Conservation (phyloP, 2,329 filamentous ascomycete species). For the Alternaria hordeiaustralica region DNA sequence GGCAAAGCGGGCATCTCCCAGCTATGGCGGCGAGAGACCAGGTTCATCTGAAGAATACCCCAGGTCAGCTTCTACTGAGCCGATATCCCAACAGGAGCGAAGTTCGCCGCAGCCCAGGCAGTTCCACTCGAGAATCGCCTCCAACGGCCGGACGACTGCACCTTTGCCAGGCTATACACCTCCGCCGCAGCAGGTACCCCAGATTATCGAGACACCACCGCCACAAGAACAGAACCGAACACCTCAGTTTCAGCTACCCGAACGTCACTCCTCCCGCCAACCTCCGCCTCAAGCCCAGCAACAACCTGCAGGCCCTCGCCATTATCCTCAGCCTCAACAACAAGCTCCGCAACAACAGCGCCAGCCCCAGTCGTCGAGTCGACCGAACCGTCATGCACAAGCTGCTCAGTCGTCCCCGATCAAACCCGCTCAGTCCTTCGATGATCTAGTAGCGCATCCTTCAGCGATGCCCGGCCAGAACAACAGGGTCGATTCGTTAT, state of each 20-base stretch:
- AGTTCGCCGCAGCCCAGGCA: slow-evolving; percentile 51
- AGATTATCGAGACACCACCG: slow-evolving; percentile 69
- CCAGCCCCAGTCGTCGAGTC: slow-evolving; percentile 23
- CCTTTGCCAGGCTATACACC: slow-evolving; percentile 56
- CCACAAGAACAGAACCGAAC: slow-evolving; percentile 44
- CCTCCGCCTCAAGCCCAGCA: slow-evolving; percentile 34
- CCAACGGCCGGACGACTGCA: slow-evolving; percentile 63
- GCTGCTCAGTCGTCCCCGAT: slow-evolving; percentile 46
- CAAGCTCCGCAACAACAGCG: slow-evolving; percentile 25
- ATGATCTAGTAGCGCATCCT: slow-evolving; percentile 70
- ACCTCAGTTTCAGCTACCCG: slow-evolving; percentile 51
- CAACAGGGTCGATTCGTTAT: slow-evolving; percentile 74
- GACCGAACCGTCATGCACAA: slow-evolving; percentile 40
- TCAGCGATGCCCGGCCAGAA: slow-evolving; percentile 74
- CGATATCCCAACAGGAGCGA: slow-evolving; percentile 41
- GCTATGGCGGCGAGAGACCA: slow-evolving; percentile 24
- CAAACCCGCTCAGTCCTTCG: slow-evolving; percentile 59
- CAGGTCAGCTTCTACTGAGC: slow-evolving; percentile 21
- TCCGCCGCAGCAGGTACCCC: slow-evolving; percentile 53
- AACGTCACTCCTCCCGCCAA: slow-evolving; percentile 59
- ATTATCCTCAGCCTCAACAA: slow-evolving; percentile 13
- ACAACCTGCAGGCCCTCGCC: slow-evolving; percentile 25
- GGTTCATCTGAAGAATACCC: slow-evolving; percentile 35
- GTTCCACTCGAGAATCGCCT: slow-evolving; percentile 64
- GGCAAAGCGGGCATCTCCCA: slow-evolving; percentile 36